Evolutionary conservation across 768 basidiomycete genomes (phyloP), one percentile per base, ranked within the genome.

Genomic region (Leccinum imitatum): DNA sequence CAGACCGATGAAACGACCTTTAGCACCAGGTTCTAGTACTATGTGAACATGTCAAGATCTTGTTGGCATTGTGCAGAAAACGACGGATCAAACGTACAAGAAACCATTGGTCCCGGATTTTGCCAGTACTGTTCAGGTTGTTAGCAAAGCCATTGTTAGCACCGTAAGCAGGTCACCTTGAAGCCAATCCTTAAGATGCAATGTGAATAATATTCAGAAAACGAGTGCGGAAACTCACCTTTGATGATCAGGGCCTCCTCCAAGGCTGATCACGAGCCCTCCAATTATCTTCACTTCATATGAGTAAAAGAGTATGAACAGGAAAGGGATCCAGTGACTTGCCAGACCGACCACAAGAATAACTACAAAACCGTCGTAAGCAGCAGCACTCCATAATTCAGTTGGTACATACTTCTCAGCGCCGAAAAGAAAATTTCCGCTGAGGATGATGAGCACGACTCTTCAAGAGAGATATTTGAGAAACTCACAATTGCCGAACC

Each of bases 181-280:
- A 69, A 69, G 3, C 64, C 68, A 54, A 66, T 64, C 13, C 68
- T 69, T 21, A 46, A 53, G 25, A 14, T 39, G 35, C 7, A 4
- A 54, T 5, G 37, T 64, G 19, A 66, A 50, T 23, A 37, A 13
- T 14, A 47, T 33, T 65, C 69, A n/a, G 58, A 68, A 68, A 77
- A 78, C 14, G 4, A 17, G 35, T 6, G 77, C 75, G 33, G 77
- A 65, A n/a, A 30, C 68, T 41, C 27, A 69, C 68, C 76, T 75
- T 27, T 78, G 71, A 65, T 80, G 78, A 65, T 78, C 65, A 21
- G 85, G 86, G 4, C 83, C 86, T 48, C 83, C 85, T 55, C 86
- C 86, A n/a, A 82, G 76, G 62, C 81, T 80, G 63, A 86, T 74
- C 59, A 84, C 76, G 59, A 87, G 79, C 55, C 78, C 78, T 39